Evolutionary conservation across 2,329 filamentous ascomycete species (phyloP), one percentile per base, ranked within the genome.

Genomic region (Thielaviopsis cerberus): DNA sequence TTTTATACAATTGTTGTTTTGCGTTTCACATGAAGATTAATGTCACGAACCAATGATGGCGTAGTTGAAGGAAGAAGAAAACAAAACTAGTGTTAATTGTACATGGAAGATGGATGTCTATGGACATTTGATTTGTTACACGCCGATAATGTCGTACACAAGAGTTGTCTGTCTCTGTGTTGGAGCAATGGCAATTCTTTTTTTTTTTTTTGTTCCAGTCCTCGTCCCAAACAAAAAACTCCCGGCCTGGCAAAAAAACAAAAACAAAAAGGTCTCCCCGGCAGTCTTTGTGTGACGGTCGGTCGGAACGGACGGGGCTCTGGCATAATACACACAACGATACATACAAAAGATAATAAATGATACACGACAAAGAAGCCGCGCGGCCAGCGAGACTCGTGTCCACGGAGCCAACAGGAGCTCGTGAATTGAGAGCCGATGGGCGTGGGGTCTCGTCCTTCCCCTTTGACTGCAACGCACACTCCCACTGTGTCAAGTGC

Each of bases 101-200:
- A 55, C 54, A 55, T 7, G 54, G 23, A 26, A 30, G 20, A 53
- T 53, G n/a, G 23, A 53, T 53, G 51, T 53, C 51, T 53, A 20
- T 20, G 25, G 24, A 30, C 51, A 53, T 26, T 27, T 20, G 25
- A 55, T 26, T 24, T 45, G 37, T 11, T 26, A 30, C 41, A n/a
- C 41, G 24, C 54, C 48, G 24, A 37, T 26, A 20, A 30, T 51
- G 20, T 45, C 26, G 1, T 13, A 8, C 25, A 26, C n/a, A 41
- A 26, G 27, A 57, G 30, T 23, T 57, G 10, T n/a, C n/a, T n/a
- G n/a, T n/a, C n/a, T n/a, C n/a, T n/a, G n/a, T n/a, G n/a, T n/a
- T n/a, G n/a, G n/a, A n/a, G n/a, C n/a, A n/a, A 58, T 51, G 25
- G 53, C 17, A 53, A 55, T 17, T 22, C 58, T 37, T 37, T 55